Conservation (phyloP, 768 basidiomycete species). For the Tulasnella sp. region DNA sequence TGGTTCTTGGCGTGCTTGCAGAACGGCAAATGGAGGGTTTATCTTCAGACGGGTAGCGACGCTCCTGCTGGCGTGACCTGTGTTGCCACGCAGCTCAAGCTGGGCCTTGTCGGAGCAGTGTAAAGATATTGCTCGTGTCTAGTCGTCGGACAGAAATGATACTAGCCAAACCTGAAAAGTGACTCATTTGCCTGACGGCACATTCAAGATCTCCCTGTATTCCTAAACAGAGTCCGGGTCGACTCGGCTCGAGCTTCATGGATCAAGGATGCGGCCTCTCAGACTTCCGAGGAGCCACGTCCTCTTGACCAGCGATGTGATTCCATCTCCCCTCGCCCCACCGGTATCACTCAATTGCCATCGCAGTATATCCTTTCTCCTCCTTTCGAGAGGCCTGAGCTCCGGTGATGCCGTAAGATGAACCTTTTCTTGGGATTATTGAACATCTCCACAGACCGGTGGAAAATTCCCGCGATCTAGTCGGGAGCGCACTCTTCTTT, state of each 20-base stretch:
- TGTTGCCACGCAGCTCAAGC: background rate
- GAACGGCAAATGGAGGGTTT: background rate
- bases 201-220: background rate
- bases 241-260: background rate
- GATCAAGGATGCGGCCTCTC: background rate
- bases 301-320: no score
- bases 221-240: background rate
- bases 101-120: background rate
- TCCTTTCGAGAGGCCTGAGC: background rate
- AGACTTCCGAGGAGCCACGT: no score
- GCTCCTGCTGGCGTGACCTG: background rate
- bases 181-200: background rate
- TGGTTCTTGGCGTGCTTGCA: slow-evolving; percentile 4
- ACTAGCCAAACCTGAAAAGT: background rate
- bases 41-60: slow-evolving; percentile 1
- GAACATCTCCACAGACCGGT: background rate
- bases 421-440: background rate
- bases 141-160: background rate
- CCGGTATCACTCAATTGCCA: background rate
- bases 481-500: background rate
- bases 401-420: background rate
- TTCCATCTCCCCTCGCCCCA: background rate
- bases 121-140: background rate
- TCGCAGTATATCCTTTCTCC: background rate
- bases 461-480: background rate